These are phyloP conservation scores for Ceratobasidium sp. DNA, from an alignment of 1,284 basidiomycete genomes.

Conservation along the genomic window DNA sequence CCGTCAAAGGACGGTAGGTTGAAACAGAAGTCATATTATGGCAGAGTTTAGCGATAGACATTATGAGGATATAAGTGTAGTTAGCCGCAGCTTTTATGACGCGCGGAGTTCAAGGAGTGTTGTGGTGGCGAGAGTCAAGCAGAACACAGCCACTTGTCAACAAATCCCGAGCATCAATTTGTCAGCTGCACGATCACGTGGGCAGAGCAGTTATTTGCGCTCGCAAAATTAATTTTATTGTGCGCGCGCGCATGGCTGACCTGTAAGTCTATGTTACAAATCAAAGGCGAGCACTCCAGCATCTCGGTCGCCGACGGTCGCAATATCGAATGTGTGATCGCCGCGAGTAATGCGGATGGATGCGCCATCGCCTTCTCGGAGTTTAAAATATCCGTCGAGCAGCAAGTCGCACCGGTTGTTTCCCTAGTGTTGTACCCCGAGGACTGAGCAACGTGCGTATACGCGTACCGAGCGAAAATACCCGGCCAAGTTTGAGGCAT, in stretches of 20 bases:
- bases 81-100: not conserved
- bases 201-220: not conserved
- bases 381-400: constrained; percentile 24
- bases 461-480: not conserved
- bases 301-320: constrained; percentile 30
- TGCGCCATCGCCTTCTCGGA: constrained; percentile 42
- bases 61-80: not conserved
- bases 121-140: not conserved
- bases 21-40: not conserved
- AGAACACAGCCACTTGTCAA: not conserved
- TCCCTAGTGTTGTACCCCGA: constrained; percentile 9
- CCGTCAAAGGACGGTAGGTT: not conserved
- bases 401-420: not conserved
- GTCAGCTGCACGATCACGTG: not conserved
- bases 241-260: not conserved
- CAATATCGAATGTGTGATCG: constrained; percentile 30
- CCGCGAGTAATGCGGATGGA: constrained; percentile 22
- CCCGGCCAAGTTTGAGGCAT: constrained; percentile 53
- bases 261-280: constrained; percentile 1
- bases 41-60: not conserved
- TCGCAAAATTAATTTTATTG: not conserved
- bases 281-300: constrained; percentile 43
- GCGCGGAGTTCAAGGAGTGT: not conserved
- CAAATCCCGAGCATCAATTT: not conserved
- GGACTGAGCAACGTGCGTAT: not conserved